Base-by-base conservation (phyloP, 2,329 filamentous ascomycete genomes). In the Colletotrichum sp. region DNA sequence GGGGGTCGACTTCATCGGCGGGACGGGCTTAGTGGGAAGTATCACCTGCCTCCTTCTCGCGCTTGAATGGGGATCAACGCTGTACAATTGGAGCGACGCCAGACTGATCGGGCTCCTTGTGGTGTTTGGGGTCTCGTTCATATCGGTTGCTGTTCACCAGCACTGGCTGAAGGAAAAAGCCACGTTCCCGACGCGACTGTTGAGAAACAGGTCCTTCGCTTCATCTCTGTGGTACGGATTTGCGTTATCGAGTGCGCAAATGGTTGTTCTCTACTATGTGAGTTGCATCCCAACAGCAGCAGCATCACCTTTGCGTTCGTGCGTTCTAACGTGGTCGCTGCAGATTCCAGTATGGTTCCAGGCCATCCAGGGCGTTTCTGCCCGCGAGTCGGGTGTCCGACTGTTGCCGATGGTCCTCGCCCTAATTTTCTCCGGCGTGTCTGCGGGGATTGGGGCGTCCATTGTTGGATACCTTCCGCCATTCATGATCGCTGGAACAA, bases 301-400 rank as follows among this genome's bases (percentile, higher is more conserved):
- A 28, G 21, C 6, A n/a, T 49, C 44, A 6, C 4, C 10, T 4
- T 7, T 21, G 18, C n/a, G 44, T 2, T 52, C 10, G 18, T 1
- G 44, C 10, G 44, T 13, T 32, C 28, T 62, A 13, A 62, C 28
- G 7, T 12, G 28, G 28, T 62, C 59, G 59, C 13, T 44, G 16
- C 16, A 84, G 76, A 71, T 87, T 3, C 85, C 87, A 1, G 84
- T 88, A 34, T 89, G 86, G 85, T 88, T 89, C 80, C 86, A 88
- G 77, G 84, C 86, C 6, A 84, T 88, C 10, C 82, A 87, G 44
- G 85, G 84, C n/a, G 83, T 83, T 30, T 82, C 80, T 5, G 83
- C 87, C 0, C 81, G 84, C n/a, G 81, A 83, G 65, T 86, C 85
- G 9, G 86, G 86, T 5, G 83, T 87, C 32, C 82, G 82, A 16